Conservation (phyloP, 805 yeast species). For the Ogataea degrootiae region DNA sequence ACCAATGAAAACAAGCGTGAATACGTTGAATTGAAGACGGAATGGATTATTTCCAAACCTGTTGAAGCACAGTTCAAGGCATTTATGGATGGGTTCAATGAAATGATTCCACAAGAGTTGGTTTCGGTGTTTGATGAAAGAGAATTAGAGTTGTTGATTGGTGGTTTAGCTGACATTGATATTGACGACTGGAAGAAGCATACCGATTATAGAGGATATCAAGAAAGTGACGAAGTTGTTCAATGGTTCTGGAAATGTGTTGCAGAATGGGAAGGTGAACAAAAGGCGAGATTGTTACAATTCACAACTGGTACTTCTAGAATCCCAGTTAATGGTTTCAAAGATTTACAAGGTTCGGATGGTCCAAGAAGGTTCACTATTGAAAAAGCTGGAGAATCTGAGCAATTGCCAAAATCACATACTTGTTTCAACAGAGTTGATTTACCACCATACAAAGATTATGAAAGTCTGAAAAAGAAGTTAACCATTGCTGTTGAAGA, state of each 20-base stretch:
- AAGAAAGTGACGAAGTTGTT: slow-evolving; percentile 91
- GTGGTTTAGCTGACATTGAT: slow-evolving; percentile 97
- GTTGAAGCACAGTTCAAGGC: slow-evolving; percentile 96
- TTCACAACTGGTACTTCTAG: slow-evolving; percentile 99
- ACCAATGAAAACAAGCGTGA: slow-evolving; percentile 93
- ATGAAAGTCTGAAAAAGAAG: slow-evolving; percentile 81
- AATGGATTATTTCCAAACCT: slow-evolving; percentile 91
- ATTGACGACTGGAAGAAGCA: slow-evolving; percentile 99
- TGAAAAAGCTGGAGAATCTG: slow-evolving; percentile 94
- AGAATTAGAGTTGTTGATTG: slow-evolving; percentile 92
- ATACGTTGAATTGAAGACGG: slow-evolving; percentile 89
- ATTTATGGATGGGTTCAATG: slow-evolving; percentile 95
- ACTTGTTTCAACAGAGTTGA: slow-evolving; percentile 99
- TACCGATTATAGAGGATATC: slow-evolving; percentile 97
- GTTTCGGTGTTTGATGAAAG: slow-evolving; percentile 97
- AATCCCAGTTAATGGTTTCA: slow-evolving; percentile 98
- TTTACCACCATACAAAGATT: slow-evolving; percentile 87
- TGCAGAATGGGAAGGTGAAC: slow-evolving; percentile 92
- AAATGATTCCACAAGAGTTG: slow-evolving; percentile 92
- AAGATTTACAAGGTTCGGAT: slow-evolving; percentile 97
- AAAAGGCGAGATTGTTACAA: slow-evolving; percentile 90
- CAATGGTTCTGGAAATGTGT: slow-evolving; percentile 99
- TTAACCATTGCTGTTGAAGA: slow-evolving; percentile 96
- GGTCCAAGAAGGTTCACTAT: slow-evolving; percentile 99
- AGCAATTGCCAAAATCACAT: slow-evolving; percentile 93